phyloP scores from a whole-genome alignment of 1,284 basidiomycete species.

The Irpex sp. region DNA sequence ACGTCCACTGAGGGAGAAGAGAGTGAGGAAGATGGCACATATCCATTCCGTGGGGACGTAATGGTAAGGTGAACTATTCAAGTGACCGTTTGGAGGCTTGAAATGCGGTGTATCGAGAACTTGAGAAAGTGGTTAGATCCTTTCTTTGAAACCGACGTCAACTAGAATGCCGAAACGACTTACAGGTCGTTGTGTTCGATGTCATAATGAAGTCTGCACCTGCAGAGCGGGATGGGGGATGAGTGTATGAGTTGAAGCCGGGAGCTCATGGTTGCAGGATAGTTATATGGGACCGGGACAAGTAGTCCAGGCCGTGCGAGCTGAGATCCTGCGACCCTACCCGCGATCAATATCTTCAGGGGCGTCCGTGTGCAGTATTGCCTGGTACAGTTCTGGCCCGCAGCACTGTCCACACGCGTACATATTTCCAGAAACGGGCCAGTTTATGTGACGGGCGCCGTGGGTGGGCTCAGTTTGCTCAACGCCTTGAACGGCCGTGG shows the following conservation, averaged over 20 bases:
- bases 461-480: neutral
- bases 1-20: conserved; percentile 12
- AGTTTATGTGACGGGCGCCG: neutral
- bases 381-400: neutral
- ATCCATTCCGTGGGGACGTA: conserved; percentile 30
- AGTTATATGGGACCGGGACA: neutral
- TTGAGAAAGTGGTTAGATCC: neutral
- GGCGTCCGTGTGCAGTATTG: neutral
- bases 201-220: no score
- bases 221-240: neutral
- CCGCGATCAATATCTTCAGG: neutral
- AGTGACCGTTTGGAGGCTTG: neutral
- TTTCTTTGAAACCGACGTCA: no score
- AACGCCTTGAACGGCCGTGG: neutral
- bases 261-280: neutral
- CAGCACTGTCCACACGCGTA: neutral
- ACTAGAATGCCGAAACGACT: no score
- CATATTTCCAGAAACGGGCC: neutral
- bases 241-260: neutral
- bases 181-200: no score
- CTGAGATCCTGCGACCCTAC: neutral
- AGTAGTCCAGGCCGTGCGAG: neutral
- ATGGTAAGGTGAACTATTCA: conserved; percentile 18
- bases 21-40: conserved; percentile 21
- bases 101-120: neutral